Conservation (phyloP, 192 early-diverging fungal species). For the Gigaspora rosea region DNA sequence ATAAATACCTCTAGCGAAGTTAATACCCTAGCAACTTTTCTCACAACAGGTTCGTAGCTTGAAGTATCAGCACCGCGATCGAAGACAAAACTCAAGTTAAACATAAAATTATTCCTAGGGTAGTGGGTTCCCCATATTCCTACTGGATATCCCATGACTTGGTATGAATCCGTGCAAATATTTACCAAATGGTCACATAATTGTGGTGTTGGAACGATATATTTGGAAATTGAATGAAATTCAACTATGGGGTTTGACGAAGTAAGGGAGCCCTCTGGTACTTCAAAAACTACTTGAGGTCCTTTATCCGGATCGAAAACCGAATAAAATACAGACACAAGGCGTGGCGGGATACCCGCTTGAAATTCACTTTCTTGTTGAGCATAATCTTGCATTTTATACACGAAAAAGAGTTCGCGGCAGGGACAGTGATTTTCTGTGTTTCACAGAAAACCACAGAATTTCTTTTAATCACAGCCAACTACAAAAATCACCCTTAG, state of each 20-base stretch:
- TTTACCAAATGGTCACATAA: constrained; percentile 77
- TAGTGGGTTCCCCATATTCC: constrained; percentile 61
- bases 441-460: no score
- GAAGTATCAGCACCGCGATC: constrained; percentile 76
- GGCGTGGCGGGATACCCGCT: constrained; percentile 48
- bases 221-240: constrained; percentile 79
- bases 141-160: constrained; percentile 78
- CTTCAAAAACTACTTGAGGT: constrained; percentile 72
- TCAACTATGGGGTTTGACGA: constrained; percentile 55
- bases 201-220: constrained; percentile 81
- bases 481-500: no score
- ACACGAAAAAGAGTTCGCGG: no score
- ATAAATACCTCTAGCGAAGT: constrained; percentile 74
- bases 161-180: constrained; percentile 66
- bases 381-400: constrained; percentile 28
- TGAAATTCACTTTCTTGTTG: constrained; percentile 24
- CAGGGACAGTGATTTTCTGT: no score
- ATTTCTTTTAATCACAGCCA: no score
- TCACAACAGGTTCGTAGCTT: constrained; percentile 86
- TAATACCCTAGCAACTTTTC: constrained; percentile 81
- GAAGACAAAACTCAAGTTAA: constrained; percentile 96
- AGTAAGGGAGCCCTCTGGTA: constrained; percentile 71
- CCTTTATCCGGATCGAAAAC: constrained; percentile 80
- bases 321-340: constrained; percentile 79
- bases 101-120: constrained; percentile 80